A percentile compares a stretch with the other conserved stretches of the same genome.
Evolutionary conservation across 768 basidiomycete species (phyloP).

Genomic region (Phylloporus sp.): DNA sequence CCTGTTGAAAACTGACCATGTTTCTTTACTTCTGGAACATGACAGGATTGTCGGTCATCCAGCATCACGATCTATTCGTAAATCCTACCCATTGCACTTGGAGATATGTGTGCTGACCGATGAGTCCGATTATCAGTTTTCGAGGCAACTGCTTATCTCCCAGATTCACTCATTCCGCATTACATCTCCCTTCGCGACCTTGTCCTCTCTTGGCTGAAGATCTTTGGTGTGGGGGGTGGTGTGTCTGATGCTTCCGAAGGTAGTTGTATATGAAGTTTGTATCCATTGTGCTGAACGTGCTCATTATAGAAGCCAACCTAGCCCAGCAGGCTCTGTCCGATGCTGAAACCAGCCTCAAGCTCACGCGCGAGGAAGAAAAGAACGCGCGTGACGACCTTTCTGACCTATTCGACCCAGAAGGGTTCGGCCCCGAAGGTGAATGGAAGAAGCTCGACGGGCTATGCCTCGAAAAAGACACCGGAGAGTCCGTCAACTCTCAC

Average conservation of each 20-base stretch:
- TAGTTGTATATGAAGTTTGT: constrained; percentile 11
- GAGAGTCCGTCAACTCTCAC: constrained; percentile 67
- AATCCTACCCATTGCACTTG: constrained; percentile 26
- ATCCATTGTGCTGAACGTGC: background rate
- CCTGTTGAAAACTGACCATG: constrained; percentile 62
- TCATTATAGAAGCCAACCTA: constrained; percentile 46
- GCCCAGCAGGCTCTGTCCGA: constrained; percentile 59
- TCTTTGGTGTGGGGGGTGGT: constrained; percentile 52
- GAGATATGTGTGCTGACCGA: background rate
- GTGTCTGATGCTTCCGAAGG: constrained; percentile 39
- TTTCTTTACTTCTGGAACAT: constrained; percentile 70
- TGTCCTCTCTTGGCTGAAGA: constrained; percentile 57
- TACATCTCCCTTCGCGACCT: constrained; percentile 65
- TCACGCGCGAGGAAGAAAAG: constrained; percentile 47
- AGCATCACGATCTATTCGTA: constrained; percentile 49
- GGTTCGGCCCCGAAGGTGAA: constrained; percentile 78
- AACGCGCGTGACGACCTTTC: constrained; percentile 52
- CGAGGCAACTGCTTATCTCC: constrained; percentile 76
- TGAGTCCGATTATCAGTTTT: constrained; percentile 51
- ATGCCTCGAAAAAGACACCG: constrained; percentile 76
- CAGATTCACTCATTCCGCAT: constrained; percentile 68
- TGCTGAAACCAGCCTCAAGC: constrained; percentile 56
- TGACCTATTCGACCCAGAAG: constrained; percentile 59
- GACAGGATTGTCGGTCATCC: constrained; percentile 60
- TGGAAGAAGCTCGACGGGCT: constrained; percentile 91